Percentiles rank a stretch among this genome's conserved stretches.
These are phyloP conservation scores for Aspergillus sp. DNA, from an alignment of 2,329 filamentous ascomycete species.

Conservation along the genomic window DNA sequence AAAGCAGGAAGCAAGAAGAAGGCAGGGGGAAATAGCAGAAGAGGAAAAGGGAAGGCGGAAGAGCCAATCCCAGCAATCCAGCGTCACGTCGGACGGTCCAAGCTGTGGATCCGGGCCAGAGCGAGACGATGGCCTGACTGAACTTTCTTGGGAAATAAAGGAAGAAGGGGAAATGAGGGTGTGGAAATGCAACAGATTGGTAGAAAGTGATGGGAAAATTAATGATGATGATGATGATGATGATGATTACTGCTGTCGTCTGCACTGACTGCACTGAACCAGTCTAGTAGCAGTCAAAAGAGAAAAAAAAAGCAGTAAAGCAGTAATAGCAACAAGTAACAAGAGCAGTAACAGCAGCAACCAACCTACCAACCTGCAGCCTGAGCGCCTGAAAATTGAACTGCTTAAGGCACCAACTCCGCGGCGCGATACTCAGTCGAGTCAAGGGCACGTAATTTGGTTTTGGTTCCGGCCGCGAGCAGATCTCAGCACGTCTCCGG, in stretches of 20 bases:
- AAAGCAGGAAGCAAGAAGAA: slow-evolving; percentile 19
- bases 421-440: slow-evolving; percentile 8
- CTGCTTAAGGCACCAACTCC: slow-evolving; percentile 19
- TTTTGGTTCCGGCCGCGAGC: slow-evolving; percentile 7
- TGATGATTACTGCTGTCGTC: background rate
- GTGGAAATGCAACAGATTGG: background rate
- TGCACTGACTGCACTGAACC: background rate
- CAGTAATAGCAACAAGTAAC: background rate
- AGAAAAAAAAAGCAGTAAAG: no score
- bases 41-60: slow-evolving; percentile 24
- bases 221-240: no score
- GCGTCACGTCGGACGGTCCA: slow-evolving; percentile 25
- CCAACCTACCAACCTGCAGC: slow-evolving; percentile 17
- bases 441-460: slow-evolving; percentile 1
- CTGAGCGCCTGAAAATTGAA: slow-evolving; percentile 23
- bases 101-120: slow-evolving; percentile 27
- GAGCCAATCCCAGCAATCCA: slow-evolving; percentile 32
- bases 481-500: slow-evolving; percentile 23
- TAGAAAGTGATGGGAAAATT: background rate
- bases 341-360: slow-evolving; percentile 11
- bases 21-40: slow-evolving; percentile 18
- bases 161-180: background rate
- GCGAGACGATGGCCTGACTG: slow-evolving; percentile 34
- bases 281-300: background rate
- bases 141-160: slow-evolving; percentile 9